Evolutionary conservation across 1,284 basidiomycete species (phyloP).

Genomic region (Puccinia coronata): DNA sequence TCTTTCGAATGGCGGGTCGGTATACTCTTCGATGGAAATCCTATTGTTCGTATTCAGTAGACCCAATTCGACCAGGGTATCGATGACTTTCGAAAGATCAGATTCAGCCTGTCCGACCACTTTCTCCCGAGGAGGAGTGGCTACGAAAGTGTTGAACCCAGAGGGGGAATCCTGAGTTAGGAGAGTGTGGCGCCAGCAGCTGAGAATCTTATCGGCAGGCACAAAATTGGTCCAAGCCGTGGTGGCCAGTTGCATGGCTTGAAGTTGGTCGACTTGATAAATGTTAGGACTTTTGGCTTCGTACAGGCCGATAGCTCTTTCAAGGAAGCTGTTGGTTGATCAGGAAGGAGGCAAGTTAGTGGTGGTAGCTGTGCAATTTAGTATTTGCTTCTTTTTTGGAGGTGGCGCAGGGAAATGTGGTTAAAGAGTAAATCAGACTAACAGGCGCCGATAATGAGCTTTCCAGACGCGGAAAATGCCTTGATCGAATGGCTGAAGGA

Average conservation of each 20-base stretch:
- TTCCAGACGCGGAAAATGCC: constrained; percentile 29
- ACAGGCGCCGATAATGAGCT: constrained; percentile 36
- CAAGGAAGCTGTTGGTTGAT: constrained; percentile 6
- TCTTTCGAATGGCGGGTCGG: constrained; percentile 27
- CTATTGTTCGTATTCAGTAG: constrained; percentile 23
- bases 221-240: constrained; percentile 28
- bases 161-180: background rate
- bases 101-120: constrained; percentile 7
- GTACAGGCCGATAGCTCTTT: background rate
- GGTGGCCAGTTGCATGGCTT: constrained; percentile 28
- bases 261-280: constrained; percentile 36
- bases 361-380: background rate
- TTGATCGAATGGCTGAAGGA: constrained; percentile 21
- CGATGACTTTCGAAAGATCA: constrained; percentile 12
- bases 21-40: constrained; percentile 21
- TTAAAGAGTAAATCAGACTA: background rate
- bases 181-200: constrained; percentile 23
- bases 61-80: constrained; percentile 27
- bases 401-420: background rate
- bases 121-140: background rate
- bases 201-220: background rate
- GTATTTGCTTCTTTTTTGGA: too few relatives aligned
- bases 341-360: background rate
- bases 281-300: constrained; percentile 20
- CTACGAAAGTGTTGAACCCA: background rate